Conservation (phyloP, 495 filamentous ascomycete species). For the Hypomontagnella submonticulosa region DNA sequence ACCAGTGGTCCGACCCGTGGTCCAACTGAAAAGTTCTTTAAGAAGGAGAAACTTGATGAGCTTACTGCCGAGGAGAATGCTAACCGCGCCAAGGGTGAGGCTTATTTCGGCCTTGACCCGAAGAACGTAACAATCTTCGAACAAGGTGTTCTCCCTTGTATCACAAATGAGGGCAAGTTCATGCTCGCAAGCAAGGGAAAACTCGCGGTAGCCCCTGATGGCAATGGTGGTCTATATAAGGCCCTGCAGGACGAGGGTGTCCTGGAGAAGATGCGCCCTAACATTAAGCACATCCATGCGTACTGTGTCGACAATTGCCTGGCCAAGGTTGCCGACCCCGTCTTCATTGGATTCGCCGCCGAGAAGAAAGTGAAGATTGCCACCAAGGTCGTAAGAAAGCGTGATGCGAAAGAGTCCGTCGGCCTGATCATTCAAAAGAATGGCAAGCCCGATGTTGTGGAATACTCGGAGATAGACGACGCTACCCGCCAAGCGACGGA, state of each 20-base stretch:
- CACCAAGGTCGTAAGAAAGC: constrained; percentile 98
- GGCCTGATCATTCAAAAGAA: constrained; percentile 95
- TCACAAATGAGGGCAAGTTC: constrained; percentile 98
- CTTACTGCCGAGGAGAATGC: constrained; percentile 45
- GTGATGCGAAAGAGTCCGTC: constrained; percentile 95
- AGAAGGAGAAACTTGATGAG: constrained; percentile 69
- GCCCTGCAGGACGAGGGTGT: constrained; percentile 85
- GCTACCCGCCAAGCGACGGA: constrained; percentile 89
- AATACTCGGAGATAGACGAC: constrained; percentile 97
- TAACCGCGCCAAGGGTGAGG: constrained; percentile 36
- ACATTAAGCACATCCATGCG: constrained; percentile 94
- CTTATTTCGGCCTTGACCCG: constrained; percentile 86
- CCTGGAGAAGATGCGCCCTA: constrained; percentile 89
- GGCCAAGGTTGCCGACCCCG: constrained; percentile 95
- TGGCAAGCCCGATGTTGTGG: constrained; percentile 95
- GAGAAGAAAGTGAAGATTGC: constrained; percentile 93
- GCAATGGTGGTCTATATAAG: constrained; percentile 97
- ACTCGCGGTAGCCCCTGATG: constrained; percentile 97
- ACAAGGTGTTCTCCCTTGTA: constrained; percentile 95
- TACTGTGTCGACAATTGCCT: constrained; percentile 99
- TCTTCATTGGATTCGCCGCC: constrained; percentile 94
- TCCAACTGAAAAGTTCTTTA: constrained; percentile 93
- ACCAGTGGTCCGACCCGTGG: constrained; percentile 95
- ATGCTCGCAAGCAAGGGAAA: constrained; percentile 89
- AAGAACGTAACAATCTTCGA: constrained; percentile 94